Evolutionary conservation across 2,329 filamentous ascomycete species (phyloP), one percentile per base, ranked within the genome.

Genomic region (Aspergillus spinulosporus): DNA sequence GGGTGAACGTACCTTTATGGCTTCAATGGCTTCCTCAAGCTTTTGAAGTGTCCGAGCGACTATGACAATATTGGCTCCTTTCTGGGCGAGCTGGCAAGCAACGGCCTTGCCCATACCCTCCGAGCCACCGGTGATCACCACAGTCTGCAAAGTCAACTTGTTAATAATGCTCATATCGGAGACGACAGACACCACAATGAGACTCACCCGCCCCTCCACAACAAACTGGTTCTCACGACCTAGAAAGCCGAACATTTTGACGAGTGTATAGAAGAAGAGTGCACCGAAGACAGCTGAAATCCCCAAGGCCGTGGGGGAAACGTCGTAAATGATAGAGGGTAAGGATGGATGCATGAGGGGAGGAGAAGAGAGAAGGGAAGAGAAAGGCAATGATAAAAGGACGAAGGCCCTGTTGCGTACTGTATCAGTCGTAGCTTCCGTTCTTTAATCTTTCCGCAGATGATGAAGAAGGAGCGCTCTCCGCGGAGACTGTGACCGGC

Each of bases 121-220:
- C 0, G 94, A 97, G 32, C 88, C 92, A 46, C 94, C 94, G 0
- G 94, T 99, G 51, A 99, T 80, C 54, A 97, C 80, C 51, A 95
- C 82, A 1, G 92, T 96, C 92, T 96, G 64, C 8, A 49, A 29
- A 56, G 11, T 39, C 21, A 49, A 42, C 9, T 15, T 29, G 47
- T 57, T 36, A 62, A 37, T n/a, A 50, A 37, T 14, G 21, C 15
- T 26, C 34, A 11, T 6, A 31, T 8, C 9, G 15, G 14, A 48
- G 52, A 14, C 15, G 34, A 29, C 11, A 5, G 3, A 26, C 8
- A 7, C 12, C n/a, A 34, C 32, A 5, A 32, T 21, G 34, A 12
- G 11, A 64, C 78, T 65, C 76, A 94, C 92, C 80, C 88, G 89
- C 72, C 91, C 91, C 66, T 92, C 86, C 8, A 97, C 89, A 49